A percentile compares a stretch with the other conserved stretches of the same genome.
Conservation (phyloP, 2,329 filamentous ascomycete genomes). For the Aspergillus pseudoglaucus region DNA sequence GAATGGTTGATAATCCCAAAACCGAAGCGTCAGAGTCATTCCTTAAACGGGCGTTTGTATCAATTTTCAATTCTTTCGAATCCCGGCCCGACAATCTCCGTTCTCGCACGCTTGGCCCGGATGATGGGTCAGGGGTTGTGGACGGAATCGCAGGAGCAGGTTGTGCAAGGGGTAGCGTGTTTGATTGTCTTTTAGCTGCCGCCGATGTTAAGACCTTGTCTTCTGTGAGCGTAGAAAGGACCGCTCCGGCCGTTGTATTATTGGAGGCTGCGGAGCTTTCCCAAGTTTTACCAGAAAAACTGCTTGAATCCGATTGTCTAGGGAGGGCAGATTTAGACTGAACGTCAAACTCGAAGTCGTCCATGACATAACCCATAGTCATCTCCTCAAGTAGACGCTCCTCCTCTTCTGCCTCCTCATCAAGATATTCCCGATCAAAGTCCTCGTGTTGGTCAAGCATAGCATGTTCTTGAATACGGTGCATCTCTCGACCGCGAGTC, state of each 20-base stretch:
- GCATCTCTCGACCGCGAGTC: conserved; percentile 55
- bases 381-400: conserved; percentile 81
- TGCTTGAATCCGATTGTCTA: conserved; percentile 75
- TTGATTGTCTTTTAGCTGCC: conserved; percentile 28
- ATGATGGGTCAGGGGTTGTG: conserved; percentile 1
- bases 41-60: conserved; percentile 52
- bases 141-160: conserved; percentile 36
- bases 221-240: conserved; percentile 68
- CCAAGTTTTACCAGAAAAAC: conserved; percentile 70
- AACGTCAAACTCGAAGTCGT: conserved; percentile 71
- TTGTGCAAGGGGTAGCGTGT: conserved; percentile 25
- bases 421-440: conserved; percentile 42
- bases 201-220: conserved; percentile 37
- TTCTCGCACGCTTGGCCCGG: conserved; percentile 56
- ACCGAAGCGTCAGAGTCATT: conserved; percentile 17
- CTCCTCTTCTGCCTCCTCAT: conserved; percentile 64
- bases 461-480: conserved; percentile 32
- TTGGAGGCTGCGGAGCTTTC: conserved; percentile 72
- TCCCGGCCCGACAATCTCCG: conserved; percentile 76
- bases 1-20: conserved; percentile 22
- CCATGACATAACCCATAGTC: conserved; percentile 72
- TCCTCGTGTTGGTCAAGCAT: conserved; percentile 14
- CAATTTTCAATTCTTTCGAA: conserved; percentile 78
- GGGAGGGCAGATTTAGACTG: conserved; percentile 63
- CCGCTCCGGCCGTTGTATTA: conserved; percentile 60